These are phyloP conservation scores for Rhizophora apiculata DNA, from an alignment of 345 rosid genomes.

Conservation along the genomic window DNA sequence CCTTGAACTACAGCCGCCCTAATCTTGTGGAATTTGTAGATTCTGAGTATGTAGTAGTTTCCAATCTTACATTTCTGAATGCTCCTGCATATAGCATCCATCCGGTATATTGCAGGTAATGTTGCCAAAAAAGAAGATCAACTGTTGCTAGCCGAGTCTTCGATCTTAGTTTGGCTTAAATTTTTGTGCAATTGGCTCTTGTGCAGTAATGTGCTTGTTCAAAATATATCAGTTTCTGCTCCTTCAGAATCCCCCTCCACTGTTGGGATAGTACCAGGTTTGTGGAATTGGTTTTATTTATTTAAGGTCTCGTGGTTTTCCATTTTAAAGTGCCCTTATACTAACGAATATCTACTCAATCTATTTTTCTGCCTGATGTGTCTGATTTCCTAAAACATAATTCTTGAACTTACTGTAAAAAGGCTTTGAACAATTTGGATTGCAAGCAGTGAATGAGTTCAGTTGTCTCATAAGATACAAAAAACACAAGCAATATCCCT, in stretches of 20 bases:
- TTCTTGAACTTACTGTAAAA: too few species aligned
- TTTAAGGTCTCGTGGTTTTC: neutral
- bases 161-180: constrained; percentile 1
- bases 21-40: constrained; percentile 72
- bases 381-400: too few species aligned
- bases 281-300: constrained; percentile 2
- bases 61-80: constrained; percentile 75
- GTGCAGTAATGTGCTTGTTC: constrained; percentile 57
- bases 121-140: neutral
- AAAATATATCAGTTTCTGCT: constrained; percentile 53
- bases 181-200: constrained; percentile 10
- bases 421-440: too few species aligned
- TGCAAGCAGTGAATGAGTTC: too few species aligned
- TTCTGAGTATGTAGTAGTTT: constrained; percentile 58
- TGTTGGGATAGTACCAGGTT: constrained; percentile 81
- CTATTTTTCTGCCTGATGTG: neutral
- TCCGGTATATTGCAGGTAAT: constrained; percentile 84
- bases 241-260: constrained; percentile 62
- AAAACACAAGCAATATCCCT: too few species aligned
- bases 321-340: neutral
- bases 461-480: too few species aligned
- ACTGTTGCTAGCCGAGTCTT: neutral
- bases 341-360: neutral
- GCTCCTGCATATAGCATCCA: constrained; percentile 84
- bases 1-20: constrained; percentile 84